Evolutionary conservation across 768 basidiomycete genomes (phyloP).

Genomic region (Suillus plorans): DNA sequence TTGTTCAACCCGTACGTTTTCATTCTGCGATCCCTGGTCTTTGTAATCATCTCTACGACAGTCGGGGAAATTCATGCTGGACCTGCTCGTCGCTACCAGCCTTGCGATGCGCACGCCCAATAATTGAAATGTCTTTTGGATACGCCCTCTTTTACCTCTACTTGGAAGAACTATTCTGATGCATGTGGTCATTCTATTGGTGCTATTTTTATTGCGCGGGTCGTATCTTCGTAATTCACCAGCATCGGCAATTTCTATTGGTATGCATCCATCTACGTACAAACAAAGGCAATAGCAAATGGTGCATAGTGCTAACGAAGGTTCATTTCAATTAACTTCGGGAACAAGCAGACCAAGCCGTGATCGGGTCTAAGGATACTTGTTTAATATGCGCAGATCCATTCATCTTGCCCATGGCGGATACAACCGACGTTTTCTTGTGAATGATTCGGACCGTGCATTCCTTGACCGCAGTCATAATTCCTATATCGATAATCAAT

Average conservation of each 20-base stretch:
- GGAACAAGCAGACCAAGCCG: background rate
- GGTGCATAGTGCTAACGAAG: background rate
- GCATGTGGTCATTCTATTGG: background rate
- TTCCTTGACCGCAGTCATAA: background rate
- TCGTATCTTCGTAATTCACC: background rate
- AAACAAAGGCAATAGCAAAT: background rate
- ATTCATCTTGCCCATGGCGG: background rate
- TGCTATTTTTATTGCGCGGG: background rate
- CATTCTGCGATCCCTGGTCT: background rate
- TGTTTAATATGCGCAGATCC: background rate
- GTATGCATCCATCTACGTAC: background rate
- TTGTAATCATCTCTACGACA: slow-evolving; percentile 11
- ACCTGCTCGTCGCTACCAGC: slow-evolving; percentile 28
- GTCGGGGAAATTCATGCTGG: slow-evolving; percentile 22
- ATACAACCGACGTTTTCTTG: background rate
- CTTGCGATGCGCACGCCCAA: slow-evolving; percentile 24
- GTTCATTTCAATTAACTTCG: background rate
- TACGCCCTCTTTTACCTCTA: background rate
- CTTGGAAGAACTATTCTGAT: background rate
- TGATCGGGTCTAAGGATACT: background rate
- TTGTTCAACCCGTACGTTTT: slow-evolving; percentile 26
- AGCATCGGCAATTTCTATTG: too few relatives aligned
- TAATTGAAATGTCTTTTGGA: slow-evolving; percentile 9
- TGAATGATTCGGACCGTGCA: background rate
- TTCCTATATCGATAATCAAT: background rate